Conservation (phyloP, 1,284 basidiomycete genomes). For the Rhodotorula sp. region DNA sequence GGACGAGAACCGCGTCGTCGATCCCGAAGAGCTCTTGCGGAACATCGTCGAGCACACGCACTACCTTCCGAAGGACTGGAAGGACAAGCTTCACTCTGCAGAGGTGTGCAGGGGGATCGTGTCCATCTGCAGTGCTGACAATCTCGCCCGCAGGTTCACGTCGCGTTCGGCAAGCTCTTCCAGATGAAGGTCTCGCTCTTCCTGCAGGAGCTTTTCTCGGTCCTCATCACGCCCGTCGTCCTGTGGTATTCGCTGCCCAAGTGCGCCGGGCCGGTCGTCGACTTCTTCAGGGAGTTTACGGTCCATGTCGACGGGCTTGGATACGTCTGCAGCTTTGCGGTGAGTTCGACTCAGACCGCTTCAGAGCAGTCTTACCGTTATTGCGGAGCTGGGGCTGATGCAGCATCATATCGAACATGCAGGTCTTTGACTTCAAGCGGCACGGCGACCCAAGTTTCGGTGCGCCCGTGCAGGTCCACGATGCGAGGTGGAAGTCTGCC, state of each 20-base stretch:
- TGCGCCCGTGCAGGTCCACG: slow-evolving; percentile 62
- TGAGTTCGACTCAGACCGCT: slow-evolving; percentile 46
- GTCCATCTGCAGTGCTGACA: not conserved
- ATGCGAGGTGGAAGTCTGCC: slow-evolving; percentile 70
- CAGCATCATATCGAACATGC: not conserved
- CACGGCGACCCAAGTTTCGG: slow-evolving; percentile 60
- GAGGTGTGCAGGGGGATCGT: too few species aligned
- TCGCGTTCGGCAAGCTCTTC: slow-evolving; percentile 84
- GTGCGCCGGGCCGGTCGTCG: slow-evolving; percentile 83
- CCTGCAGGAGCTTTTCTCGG: slow-evolving; percentile 80
- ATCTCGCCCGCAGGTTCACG: slow-evolving; percentile 64
- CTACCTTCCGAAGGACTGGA: slow-evolving; percentile 92
- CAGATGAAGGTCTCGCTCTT: slow-evolving; percentile 85
- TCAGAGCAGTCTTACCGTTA: not conserved
- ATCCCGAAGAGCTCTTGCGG: slow-evolving; percentile 85
- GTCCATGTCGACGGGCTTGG: slow-evolving; percentile 94
- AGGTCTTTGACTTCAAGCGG: slow-evolving; percentile 81
- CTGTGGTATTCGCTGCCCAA: slow-evolving; percentile 86
- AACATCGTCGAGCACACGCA: slow-evolving; percentile 92
- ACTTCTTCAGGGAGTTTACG: slow-evolving; percentile 95
- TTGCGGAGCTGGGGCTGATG: too few species aligned
- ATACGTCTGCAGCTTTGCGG: slow-evolving; percentile 96
- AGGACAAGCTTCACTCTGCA: slow-evolving; percentile 81
- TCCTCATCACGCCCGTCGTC: slow-evolving; percentile 89
- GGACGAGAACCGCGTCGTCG: slow-evolving; percentile 87